phyloP scores from a whole-genome alignment of 192 early-diverging fungal genomes.

The Coemansia sp. region DNA sequence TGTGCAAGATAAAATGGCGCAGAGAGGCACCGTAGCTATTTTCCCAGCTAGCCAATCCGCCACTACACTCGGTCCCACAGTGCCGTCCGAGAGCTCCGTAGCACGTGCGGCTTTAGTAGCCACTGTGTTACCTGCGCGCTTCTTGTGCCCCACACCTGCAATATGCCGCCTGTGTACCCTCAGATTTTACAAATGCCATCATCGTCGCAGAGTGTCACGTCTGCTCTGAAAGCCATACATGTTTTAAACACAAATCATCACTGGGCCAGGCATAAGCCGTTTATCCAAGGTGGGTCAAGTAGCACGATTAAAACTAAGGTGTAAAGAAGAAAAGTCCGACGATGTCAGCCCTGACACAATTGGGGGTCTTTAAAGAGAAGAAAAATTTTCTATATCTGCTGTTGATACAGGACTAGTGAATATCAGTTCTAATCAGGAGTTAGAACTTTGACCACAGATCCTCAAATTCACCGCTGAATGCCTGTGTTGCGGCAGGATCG shows the following conservation, averaged over 20 bases:
- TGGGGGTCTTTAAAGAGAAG: not conserved
- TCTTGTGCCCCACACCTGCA: not conserved
- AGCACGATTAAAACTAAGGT: slow-evolving; percentile 17
- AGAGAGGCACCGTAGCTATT: not conserved
- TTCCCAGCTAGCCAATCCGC: not conserved
- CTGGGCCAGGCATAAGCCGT: slow-evolving; percentile 9
- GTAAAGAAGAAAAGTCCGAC: not conserved
- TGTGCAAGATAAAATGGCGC: not conserved
- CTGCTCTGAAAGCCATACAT: slow-evolving; percentile 49
- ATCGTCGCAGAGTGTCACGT: slow-evolving; percentile 38
- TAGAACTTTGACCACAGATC: slow-evolving; percentile 62
- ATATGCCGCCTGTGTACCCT: slow-evolving; percentile 14
- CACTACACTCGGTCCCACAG: not conserved
- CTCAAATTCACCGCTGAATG: slow-evolving; percentile 63
- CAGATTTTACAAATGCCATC: slow-evolving; percentile 29
- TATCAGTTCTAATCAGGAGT: not conserved
- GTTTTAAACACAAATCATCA: slow-evolving; percentile 32
- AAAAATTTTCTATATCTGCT: slow-evolving; percentile 10
- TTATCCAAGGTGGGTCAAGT: slow-evolving; percentile 4
- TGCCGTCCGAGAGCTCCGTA: not conserved
- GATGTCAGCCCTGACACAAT: not conserved
- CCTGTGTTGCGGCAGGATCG: slow-evolving; percentile 57
- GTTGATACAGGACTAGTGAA: not conserved
- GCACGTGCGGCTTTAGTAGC: not conserved
- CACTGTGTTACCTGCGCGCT: not conserved